Evolutionary conservation across 345 rosid genomes (phyloP).

Genomic region (Acer yangbiense): DNA sequence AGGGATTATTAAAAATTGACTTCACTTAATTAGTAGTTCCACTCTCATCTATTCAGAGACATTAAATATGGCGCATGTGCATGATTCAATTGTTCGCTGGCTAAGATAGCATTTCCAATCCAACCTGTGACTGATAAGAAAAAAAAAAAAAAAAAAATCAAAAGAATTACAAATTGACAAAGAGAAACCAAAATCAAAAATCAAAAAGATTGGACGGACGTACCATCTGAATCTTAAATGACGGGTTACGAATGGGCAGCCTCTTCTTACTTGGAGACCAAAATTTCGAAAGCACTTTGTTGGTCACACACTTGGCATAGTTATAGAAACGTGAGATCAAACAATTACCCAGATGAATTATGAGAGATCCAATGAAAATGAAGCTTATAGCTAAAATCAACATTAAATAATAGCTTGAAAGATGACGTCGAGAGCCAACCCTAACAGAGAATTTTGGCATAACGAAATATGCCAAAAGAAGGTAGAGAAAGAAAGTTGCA

Average conservation of each 20-base stretch:
- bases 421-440: background rate
- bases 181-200: no score
- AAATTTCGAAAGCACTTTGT: background rate
- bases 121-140: no score
- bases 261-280: background rate
- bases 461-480: background rate
- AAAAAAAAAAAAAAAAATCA: no score
- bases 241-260: background rate
- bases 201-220: no score
- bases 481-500: background rate
- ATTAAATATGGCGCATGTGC: no score
- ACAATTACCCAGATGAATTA: background rate
- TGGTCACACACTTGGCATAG: background rate
- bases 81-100: no score
- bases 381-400: background rate
- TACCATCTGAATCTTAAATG: background rate
- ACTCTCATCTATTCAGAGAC: no score
- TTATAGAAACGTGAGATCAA: background rate
- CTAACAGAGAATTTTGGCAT: background rate
- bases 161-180: no score
- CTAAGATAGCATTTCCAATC: no score
- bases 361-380: background rate
- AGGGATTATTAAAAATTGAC: no score
- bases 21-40: no score
- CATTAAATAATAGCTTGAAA: background rate